A percentile compares a stretch with the other conserved stretches of the same genome.
Evolutionary conservation across 1,284 basidiomycete genomes (phyloP).

Genomic region (Cutaneotrichosporon mucoides): DNA sequence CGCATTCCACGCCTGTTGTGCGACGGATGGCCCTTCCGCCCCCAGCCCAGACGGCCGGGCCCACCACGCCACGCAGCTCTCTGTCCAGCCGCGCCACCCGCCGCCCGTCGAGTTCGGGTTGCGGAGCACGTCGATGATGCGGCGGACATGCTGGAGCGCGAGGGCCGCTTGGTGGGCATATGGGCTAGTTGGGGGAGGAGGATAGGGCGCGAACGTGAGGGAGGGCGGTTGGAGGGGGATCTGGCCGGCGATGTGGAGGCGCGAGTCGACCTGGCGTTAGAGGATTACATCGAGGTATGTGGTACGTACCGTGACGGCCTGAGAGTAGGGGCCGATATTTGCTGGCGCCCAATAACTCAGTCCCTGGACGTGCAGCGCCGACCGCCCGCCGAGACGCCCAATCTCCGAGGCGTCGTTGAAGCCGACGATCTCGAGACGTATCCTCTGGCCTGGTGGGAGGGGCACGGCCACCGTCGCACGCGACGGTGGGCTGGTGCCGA

Average conservation of each 20-base stretch:
- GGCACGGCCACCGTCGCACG: constrained; percentile 84
- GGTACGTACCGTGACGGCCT: constrained; percentile 69
- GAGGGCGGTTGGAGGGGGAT: constrained; percentile 80
- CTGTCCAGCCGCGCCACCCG: constrained; percentile 61
- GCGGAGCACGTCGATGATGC: constrained; percentile 61
- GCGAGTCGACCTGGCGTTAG: constrained; percentile 60
- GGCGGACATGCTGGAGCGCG: constrained; percentile 71
- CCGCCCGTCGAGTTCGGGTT: constrained; percentile 54
- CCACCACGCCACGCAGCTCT: constrained; percentile 64
- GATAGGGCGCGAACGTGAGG: constrained; percentile 63
- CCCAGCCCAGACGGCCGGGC: constrained; percentile 37
- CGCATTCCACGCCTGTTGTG: constrained; percentile 51
- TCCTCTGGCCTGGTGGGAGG: constrained; percentile 57
- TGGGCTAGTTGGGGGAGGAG: constrained; percentile 19
- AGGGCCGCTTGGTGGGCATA: constrained; percentile 56
- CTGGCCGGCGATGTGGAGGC: constrained; percentile 86
- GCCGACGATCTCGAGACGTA: constrained; percentile 72
- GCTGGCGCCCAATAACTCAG: constrained; percentile 98
- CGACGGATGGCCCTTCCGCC: constrained; percentile 48
- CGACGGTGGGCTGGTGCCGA: constrained; percentile 86
- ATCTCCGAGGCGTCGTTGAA: constrained; percentile 45
- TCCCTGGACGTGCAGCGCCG: constrained; percentile 87
- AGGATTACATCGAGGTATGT: not conserved
- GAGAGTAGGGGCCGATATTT: constrained; percentile 98
- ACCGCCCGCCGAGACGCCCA: constrained; percentile 43